Percentiles rank a stretch among this genome's conserved stretches.
These are phyloP conservation scores for Lactarius pseudohatsudake DNA, from an alignment of 768 basidiomycete species.

Conservation along the genomic window DNA sequence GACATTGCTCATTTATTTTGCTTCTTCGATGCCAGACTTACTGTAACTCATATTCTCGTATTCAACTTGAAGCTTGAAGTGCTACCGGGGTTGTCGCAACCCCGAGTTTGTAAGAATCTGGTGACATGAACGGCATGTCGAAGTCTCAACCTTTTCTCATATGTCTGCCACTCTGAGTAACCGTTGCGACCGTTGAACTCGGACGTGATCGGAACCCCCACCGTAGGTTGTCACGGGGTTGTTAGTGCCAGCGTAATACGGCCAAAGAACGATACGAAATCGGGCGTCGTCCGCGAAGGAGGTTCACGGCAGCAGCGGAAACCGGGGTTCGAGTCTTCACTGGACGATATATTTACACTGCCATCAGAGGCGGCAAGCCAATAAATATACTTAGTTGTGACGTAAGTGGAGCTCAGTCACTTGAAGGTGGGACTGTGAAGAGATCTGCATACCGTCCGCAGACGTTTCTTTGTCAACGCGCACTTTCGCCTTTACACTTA, in stretches of 20 bases:
- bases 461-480: background rate
- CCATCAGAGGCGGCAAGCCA: background rate
- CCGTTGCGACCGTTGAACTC: background rate
- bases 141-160: background rate
- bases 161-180: background rate
- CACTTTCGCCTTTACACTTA: background rate
- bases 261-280: background rate
- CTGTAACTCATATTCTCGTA: background rate
- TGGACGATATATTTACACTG: background rate
- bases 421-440: background rate
- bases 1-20: background rate
- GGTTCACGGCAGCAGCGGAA: background rate
- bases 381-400: background rate
- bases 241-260: background rate
- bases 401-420: background rate
- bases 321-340: background rate
- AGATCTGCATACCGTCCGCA: background rate
- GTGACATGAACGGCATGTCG: background rate
- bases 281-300: background rate
- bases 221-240: background rate
- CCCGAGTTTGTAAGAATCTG: background rate
- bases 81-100: background rate
- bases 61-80: background rate
- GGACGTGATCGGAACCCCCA: background rate
- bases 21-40: background rate